Conservation (phyloP, 257 asterid species). For the Coffea canephora region DNA sequence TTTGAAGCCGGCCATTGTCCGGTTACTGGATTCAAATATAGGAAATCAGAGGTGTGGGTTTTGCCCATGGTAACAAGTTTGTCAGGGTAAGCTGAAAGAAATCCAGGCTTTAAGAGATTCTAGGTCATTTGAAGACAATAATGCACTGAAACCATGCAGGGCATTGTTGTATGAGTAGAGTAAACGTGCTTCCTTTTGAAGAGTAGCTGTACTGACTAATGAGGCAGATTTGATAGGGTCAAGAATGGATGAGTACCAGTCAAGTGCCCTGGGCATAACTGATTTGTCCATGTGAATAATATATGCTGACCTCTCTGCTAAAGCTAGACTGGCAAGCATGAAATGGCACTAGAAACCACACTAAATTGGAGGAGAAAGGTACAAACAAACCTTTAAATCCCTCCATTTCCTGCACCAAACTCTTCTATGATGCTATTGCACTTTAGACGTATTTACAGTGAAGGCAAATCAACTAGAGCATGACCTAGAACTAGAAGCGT, state of each 20-base stretch:
- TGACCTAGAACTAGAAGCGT: too few species aligned
- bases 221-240: constrained; percentile 25
- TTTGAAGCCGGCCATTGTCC: constrained; percentile 32
- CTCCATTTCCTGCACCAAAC: neutral
- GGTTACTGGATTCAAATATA: constrained; percentile 31
- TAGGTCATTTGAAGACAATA: constrained; percentile 34
- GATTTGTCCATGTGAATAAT: constrained; percentile 13
- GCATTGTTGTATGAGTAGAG: constrained; percentile 41
- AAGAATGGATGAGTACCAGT: constrained; percentile 5
- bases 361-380: neutral
- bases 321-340: neutral
- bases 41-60: constrained; percentile 45
- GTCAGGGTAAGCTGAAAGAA: constrained; percentile 39
- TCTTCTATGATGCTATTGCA: too few species aligned
- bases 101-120: constrained; percentile 32
- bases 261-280: constrained; percentile 7
- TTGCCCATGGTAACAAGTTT: constrained; percentile 30
- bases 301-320: neutral
- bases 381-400: neutral
- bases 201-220: neutral
- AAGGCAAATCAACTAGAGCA: too few species aligned
- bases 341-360: neutral
- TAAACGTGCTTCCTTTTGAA: neutral
- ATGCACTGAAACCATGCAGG: constrained; percentile 46
- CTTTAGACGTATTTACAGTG: too few species aligned